phyloP scores from a whole-genome alignment of 2,329 filamentous ascomycete genomes.

The Diaporthe citriasiana region DNA sequence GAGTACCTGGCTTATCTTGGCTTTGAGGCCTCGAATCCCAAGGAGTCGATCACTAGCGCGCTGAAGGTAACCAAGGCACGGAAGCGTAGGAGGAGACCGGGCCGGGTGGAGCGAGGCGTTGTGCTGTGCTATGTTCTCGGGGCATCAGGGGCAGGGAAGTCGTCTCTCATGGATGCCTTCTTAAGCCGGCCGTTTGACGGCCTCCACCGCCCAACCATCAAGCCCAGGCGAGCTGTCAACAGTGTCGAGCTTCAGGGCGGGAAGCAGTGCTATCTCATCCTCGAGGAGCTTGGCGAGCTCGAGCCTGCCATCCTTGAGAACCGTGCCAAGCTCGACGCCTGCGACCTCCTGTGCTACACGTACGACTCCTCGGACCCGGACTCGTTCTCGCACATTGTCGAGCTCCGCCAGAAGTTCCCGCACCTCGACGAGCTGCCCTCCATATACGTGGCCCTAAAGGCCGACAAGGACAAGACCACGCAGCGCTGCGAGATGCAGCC shows the following conservation, averaged over 20 bases:
- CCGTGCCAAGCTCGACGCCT: conserved; percentile 87
- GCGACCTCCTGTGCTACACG: conserved; percentile 93
- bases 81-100: conserved; percentile 85
- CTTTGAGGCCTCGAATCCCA: conserved; percentile 85
- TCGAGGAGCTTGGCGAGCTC: conserved; percentile 95
- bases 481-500: conserved; percentile 92
- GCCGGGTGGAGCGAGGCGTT: conserved; percentile 92
- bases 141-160: conserved; percentile 89
- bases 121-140: conserved; percentile 94
- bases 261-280: conserved; percentile 96
- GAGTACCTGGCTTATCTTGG: conserved; percentile 97
- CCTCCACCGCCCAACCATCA: conserved; percentile 93
- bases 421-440: conserved; percentile 91
- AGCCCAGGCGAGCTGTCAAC: conserved; percentile 93
- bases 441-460: conserved; percentile 94
- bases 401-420: conserved; percentile 82
- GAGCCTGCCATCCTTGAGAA: conserved; percentile 96
- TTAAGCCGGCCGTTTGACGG: conserved; percentile 88
- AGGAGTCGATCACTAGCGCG: conserved; percentile 83
- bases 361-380: conserved; percentile 98
- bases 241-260: conserved; percentile 96
- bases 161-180: conserved; percentile 90
- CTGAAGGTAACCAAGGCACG: conserved; percentile 94
- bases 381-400: conserved; percentile 92
- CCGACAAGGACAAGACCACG: conserved; percentile 96